A percentile compares a stretch with the other conserved stretches of the same genome.
phyloP scores from a whole-genome alignment of 2,329 filamentous ascomycete species.

The Allantophomopsis cytisporea region DNA sequence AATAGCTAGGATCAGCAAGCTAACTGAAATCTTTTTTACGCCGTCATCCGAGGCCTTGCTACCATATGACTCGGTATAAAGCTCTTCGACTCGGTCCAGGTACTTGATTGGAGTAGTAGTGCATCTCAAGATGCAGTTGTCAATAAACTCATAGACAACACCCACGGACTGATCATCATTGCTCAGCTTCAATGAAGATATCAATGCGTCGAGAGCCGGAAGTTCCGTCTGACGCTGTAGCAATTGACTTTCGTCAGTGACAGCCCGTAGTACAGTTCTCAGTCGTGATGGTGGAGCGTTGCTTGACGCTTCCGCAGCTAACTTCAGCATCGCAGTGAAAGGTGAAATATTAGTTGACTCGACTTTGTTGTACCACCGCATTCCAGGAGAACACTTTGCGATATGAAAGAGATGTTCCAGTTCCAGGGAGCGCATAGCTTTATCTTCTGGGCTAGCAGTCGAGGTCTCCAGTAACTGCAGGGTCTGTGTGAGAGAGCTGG shows the following conservation, averaged over 20 bases:
- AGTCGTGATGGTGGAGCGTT: conserved; percentile 36
- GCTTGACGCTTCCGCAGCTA: conserved; percentile 34
- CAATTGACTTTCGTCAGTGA: conserved; percentile 54
- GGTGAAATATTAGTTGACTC: conserved; percentile 52
- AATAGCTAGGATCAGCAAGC: conserved; percentile 55
- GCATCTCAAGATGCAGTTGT: conserved; percentile 70
- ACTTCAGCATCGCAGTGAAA: conserved; percentile 55
- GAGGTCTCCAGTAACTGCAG: conserved; percentile 47
- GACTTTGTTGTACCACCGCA: conserved; percentile 80
- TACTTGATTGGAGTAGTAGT: conserved; percentile 72
- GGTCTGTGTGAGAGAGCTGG: conserved; percentile 56
- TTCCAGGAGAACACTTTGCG: conserved; percentile 65
- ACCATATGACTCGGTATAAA: conserved; percentile 23
- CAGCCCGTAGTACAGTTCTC: conserved; percentile 39
- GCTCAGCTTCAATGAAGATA: conserved; percentile 21
- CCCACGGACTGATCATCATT: conserved; percentile 21
- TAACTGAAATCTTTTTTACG: conserved; percentile 28
- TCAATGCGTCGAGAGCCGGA: conserved; percentile 32
- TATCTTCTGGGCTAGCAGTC: conserved; percentile 24
- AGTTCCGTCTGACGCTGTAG: conserved; percentile 31
- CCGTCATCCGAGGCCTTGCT: conserved; percentile 14
- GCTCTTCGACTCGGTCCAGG: conserved; percentile 52
- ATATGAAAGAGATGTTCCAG: conserved; percentile 72
- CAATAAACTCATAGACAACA: conserved; percentile 55
- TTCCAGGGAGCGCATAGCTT: conserved; percentile 53